A percentile compares a stretch with the other conserved stretches of the same genome.
Conservation (phyloP, 2,329 filamentous ascomycete genomes). For the Pestalotiopsis sp. region DNA sequence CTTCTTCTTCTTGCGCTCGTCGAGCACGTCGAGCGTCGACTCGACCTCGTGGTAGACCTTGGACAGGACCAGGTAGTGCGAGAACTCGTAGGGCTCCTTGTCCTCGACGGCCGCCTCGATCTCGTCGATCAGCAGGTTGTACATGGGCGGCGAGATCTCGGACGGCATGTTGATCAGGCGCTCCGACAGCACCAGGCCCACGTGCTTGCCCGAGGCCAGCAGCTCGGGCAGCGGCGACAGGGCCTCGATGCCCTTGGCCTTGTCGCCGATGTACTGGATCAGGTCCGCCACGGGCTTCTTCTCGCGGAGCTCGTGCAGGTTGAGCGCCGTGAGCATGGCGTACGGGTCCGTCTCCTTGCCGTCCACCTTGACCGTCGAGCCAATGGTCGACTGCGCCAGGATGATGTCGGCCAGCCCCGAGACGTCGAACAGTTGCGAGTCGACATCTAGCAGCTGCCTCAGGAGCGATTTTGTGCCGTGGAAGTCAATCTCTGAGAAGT, state of each 20-base stretch:
- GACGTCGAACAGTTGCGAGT: constrained; percentile 83
- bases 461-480: constrained; percentile 90
- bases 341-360: constrained; percentile 91
- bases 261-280: constrained; percentile 68
- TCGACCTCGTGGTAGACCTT: constrained; percentile 91
- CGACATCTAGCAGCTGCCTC: constrained; percentile 89
- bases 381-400: constrained; percentile 82
- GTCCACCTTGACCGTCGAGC: constrained; percentile 96
- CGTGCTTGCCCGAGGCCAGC: constrained; percentile 59
- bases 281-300: constrained; percentile 74
- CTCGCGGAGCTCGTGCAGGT: constrained; percentile 76
- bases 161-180: constrained; percentile 96
- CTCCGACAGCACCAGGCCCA: constrained; percentile 89
- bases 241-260: constrained; percentile 54
- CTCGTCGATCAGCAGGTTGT: constrained; percentile 91
- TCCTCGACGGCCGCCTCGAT: constrained; percentile 86
- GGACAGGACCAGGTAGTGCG: constrained; percentile 88
- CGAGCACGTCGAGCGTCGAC: constrained; percentile 74
- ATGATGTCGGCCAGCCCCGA: constrained; percentile 86
- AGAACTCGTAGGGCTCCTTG: constrained; percentile 89
- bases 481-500: constrained; percentile 88
- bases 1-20: constrained; percentile 66
- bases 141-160: constrained; percentile 90
- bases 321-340: constrained; percentile 87
- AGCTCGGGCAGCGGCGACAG: constrained; percentile 61